A percentile compares a stretch with the other conserved stretches of the same genome.
These are phyloP conservation scores for Asterochloris erici DNA, from an alignment of 139 green algal genomes.

Conservation along the genomic window DNA sequence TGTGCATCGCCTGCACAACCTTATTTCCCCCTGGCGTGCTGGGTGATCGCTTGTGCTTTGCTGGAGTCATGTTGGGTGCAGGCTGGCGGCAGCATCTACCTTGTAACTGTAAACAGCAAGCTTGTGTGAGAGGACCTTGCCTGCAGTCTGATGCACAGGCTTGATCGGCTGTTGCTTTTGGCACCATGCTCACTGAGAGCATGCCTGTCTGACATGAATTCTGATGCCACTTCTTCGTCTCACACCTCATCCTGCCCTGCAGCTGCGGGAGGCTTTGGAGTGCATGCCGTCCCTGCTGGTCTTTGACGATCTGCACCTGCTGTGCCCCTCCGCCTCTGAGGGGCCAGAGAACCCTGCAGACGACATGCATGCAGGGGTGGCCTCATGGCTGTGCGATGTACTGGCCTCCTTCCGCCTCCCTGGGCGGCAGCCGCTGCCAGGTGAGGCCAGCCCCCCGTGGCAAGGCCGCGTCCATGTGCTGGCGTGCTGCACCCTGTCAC, in stretches of 20 bases:
- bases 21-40: too few species aligned
- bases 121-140: too few species aligned
- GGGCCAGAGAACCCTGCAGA: slow-evolving; percentile 12
- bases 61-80: too few species aligned
- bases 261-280: slow-evolving; percentile 43
- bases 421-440: slow-evolving; percentile 17
- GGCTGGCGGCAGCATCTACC: too few species aligned
- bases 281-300: slow-evolving; percentile 70
- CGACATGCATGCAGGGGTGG: slow-evolving; percentile 19
- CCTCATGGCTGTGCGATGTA: slow-evolving; percentile 33
- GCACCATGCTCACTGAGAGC: too few species aligned
- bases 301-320: slow-evolving; percentile 77
- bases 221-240: not conserved
- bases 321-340: slow-evolving; percentile 42
- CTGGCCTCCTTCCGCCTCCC: slow-evolving; percentile 31
- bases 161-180: too few species aligned
- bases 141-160: too few species aligned
- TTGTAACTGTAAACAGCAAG: too few species aligned
- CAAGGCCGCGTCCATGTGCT: not conserved
- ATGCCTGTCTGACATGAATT: not conserved
- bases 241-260: not conserved
- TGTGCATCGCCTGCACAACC: too few species aligned
- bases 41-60: too few species aligned
- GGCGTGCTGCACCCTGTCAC: too few species aligned
- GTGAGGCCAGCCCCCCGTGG: slow-evolving; percentile 1